phyloP scores from a whole-genome alignment of 371 early-diverging fungal genomes.

The Mortierella sp. region DNA sequence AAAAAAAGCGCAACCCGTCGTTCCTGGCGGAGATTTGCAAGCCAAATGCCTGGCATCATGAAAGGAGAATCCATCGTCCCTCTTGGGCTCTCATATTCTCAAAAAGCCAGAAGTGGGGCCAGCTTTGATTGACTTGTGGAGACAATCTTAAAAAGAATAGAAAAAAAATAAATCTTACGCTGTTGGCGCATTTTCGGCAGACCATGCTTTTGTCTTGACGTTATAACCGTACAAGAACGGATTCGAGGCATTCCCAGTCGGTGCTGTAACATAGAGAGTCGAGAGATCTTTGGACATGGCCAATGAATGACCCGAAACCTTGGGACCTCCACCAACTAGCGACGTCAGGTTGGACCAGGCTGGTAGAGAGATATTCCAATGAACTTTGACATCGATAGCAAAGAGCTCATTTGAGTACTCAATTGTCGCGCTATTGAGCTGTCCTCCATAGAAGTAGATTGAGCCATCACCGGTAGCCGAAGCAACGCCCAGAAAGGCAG shows the following conservation, averaged over 20 bases:
- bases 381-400: constrained; percentile 25
- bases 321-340: constrained; percentile 6
- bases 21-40: too few relatives aligned
- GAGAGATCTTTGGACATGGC: constrained; percentile 32
- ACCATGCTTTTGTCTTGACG: constrained; percentile 25
- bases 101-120: neutral
- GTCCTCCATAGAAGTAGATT: constrained; percentile 44
- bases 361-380: constrained; percentile 26
- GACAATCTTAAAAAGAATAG: neutral
- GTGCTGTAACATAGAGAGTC: constrained; percentile 29
- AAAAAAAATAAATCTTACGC: constrained; percentile 43
- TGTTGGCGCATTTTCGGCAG: constrained; percentile 18
- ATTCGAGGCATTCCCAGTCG: neutral
- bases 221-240: constrained; percentile 33
- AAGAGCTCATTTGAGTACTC: constrained; percentile 27
- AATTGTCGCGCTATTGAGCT: constrained; percentile 10
- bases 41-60: too few relatives aligned
- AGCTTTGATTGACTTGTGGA: neutral
- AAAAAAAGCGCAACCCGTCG: too few relatives aligned
- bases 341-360: constrained; percentile 41
- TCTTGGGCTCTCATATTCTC: neutral
- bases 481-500: constrained; percentile 20
- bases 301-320: constrained; percentile 21
- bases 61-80: constrained; percentile 1
- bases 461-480: constrained; percentile 15